Conservation (phyloP, 306 rosid species). For the Dryas octopetala region DNA sequence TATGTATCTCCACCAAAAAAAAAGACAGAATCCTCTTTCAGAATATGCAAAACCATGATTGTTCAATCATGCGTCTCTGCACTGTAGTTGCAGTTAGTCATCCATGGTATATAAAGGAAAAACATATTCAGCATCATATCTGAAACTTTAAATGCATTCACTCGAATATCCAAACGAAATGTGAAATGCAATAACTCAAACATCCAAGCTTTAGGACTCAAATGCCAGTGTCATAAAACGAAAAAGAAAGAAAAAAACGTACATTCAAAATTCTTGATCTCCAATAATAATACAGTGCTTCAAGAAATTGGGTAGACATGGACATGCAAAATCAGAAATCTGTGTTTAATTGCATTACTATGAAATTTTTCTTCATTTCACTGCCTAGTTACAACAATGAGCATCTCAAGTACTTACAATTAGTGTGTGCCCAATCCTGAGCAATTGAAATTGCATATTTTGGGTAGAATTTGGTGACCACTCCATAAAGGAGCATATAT, state of each 20-base stretch:
- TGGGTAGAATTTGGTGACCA: constrained; percentile 8
- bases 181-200: no score
- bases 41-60: background rate
- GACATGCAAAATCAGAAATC: constrained; percentile 14
- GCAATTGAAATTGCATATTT: constrained; percentile 25
- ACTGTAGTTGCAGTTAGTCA: no score
- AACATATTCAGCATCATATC: no score
- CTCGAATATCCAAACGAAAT: no score
- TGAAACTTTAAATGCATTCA: no score
- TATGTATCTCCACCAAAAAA: background rate
- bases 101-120: no score
- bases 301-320: constrained; percentile 10
- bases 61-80: background rate
- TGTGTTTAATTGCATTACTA: constrained; percentile 23
- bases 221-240: background rate
- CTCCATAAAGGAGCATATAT: constrained; percentile 17
- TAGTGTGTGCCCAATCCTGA: constrained; percentile 22
- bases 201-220: background rate
- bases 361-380: constrained; percentile 21
- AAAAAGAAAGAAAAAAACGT: background rate
- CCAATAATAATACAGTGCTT: background rate
- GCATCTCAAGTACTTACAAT: constrained; percentile 31
- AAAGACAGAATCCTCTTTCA: background rate
- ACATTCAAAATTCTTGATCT: background rate
- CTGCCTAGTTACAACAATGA: constrained; percentile 25